Percentiles rank a stretch among this genome's conserved stretches.
phyloP scores from a whole-genome alignment of 352 stramenopile genomes.

The Globisporangium sylvaticum region DNA sequence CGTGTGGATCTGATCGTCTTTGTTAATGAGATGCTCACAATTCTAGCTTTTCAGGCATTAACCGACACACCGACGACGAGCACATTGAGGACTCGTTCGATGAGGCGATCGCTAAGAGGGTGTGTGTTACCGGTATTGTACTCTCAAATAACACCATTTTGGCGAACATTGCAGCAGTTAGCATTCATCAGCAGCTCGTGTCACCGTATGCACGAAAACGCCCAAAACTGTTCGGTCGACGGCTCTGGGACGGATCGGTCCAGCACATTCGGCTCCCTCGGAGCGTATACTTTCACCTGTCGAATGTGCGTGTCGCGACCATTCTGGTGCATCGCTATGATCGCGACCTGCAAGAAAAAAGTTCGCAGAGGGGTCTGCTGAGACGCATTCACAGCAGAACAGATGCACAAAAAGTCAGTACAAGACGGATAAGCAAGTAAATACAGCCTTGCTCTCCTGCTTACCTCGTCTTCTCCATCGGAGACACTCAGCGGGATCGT shows the following conservation, averaged over 20 bases:
- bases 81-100: no score
- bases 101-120: no score
- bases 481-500: slow-evolving; percentile 69
- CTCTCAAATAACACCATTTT: no score
- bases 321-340: slow-evolving; percentile 98
- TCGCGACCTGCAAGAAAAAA: slow-evolving; percentile 95
- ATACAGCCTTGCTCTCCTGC: not conserved
- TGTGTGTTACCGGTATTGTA: no score
- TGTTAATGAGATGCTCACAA: no score
- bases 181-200: not conserved
- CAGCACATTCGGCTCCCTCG: slow-evolving; percentile 50
- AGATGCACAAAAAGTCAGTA: not conserved
- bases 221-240: slow-evolving; percentile 65
- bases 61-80: no score
- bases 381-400: not conserved
- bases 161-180: no score
- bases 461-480: slow-evolving; percentile 39
- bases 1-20: no score
- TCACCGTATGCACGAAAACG: slow-evolving; percentile 59
- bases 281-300: slow-evolving; percentile 91
- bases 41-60: no score
- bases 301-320: slow-evolving; percentile 95
- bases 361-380: slow-evolving; percentile 54
- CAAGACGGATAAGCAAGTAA: not conserved
- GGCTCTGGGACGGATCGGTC: slow-evolving; percentile 48